These are phyloP conservation scores for Hansenula lynferdii DNA, from an alignment of 1,139 yeast species.

Conservation along the genomic window DNA sequence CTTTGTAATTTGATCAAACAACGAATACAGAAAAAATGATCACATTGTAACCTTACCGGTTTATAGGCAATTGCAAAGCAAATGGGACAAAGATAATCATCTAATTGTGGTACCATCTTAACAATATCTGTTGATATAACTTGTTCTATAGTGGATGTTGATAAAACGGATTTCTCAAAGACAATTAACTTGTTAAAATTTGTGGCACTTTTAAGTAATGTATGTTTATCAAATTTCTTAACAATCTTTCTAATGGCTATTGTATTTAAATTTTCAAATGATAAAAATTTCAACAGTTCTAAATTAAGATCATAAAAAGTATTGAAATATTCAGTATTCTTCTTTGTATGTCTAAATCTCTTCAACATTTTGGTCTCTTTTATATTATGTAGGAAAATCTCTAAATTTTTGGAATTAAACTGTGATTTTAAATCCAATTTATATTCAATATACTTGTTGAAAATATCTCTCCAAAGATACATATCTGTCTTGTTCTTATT, in stretches of 20 bases:
- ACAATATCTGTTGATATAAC: constrained; percentile 52
- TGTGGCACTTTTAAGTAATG: constrained; percentile 46
- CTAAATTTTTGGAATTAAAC: constrained; percentile 35
- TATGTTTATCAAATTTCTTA: constrained; percentile 72
- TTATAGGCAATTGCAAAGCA: constrained; percentile 67
- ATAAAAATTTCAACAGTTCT: constrained; percentile 50
- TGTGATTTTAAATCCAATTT: constrained; percentile 60
- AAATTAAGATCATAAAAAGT: constrained; percentile 50
- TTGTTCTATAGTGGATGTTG: constrained; percentile 24
- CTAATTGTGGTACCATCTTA: constrained; percentile 62
- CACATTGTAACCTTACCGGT: constrained; percentile 60
- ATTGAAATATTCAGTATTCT: constrained; percentile 41
- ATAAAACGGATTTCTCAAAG: constrained; percentile 24
- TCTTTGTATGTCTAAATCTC: constrained; percentile 41
- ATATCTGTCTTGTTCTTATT: constrained; percentile 45
- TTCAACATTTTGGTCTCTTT: constrained; percentile 36
- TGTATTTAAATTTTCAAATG: constrained; percentile 58
- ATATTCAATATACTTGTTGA: constrained; percentile 58
- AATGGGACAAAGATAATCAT: constrained; percentile 70
- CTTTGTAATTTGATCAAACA: constrained; percentile 66
- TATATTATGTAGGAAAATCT: constrained; percentile 39
- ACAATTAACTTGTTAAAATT: constrained; percentile 43
- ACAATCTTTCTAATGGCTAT: constrained; percentile 63
- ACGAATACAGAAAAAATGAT: constrained; percentile 66
- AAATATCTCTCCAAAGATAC: constrained; percentile 69